phyloP scores from a whole-genome alignment of 2,329 filamentous ascomycete genomes.

The Nigrospora oryzae region DNA sequence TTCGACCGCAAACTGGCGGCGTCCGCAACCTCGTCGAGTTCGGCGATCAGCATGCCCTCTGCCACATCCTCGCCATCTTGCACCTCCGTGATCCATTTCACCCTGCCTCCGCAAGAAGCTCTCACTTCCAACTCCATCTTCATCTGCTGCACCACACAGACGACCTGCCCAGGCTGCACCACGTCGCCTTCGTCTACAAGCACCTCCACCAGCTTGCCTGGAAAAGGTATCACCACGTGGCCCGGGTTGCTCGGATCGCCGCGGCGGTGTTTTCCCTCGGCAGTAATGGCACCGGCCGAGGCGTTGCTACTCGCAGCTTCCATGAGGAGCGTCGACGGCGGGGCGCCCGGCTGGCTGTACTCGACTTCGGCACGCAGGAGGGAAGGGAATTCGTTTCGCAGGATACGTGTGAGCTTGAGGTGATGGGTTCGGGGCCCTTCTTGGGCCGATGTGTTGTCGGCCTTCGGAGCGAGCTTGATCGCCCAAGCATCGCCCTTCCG shows the following conservation, averaged over 20 bases:
- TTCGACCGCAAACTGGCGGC: no score
- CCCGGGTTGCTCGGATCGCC: conserved; percentile 38
- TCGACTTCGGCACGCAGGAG: conserved; percentile 43
- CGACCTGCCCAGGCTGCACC: conserved; percentile 38
- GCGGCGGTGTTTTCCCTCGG: conserved; percentile 33
- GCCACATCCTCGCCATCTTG: conserved; percentile 45
- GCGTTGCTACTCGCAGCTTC: conserved; percentile 19
- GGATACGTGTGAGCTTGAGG: conserved; percentile 41
- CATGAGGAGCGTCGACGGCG: not conserved
- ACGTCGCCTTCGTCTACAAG: conserved; percentile 42
- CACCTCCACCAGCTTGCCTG: conserved; percentile 51
- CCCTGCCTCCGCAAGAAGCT: conserved; percentile 33
- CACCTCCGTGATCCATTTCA: conserved; percentile 43
- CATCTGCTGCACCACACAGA: conserved; percentile 57
- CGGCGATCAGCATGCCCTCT: conserved; percentile 39
- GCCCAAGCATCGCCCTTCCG: conserved; percentile 52
- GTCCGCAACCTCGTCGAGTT: not conserved
- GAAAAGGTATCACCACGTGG: conserved; percentile 48
- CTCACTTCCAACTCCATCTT: conserved; percentile 63
- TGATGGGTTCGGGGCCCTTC: conserved; percentile 13
- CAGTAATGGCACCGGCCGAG: conserved; percentile 33
- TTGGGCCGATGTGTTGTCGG: conserved; percentile 11
- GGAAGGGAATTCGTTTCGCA: conserved; percentile 51
- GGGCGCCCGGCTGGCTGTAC: conserved; percentile 28
- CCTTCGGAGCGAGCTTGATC: conserved; percentile 30